phyloP scores from a whole-genome alignment of 129 eudicot species.

The Pittosporum tobira region DNA sequence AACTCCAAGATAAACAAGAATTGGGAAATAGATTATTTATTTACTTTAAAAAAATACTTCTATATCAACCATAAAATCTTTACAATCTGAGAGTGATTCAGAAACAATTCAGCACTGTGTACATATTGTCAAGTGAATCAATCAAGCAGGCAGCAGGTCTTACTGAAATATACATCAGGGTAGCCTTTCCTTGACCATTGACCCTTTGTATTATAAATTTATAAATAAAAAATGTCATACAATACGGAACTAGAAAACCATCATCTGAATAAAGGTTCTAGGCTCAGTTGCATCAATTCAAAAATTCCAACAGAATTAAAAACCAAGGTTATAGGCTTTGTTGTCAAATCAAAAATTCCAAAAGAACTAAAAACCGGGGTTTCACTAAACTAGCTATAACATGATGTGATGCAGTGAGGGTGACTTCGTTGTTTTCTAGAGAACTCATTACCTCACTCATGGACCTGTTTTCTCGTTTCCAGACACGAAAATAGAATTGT shows the following conservation, averaged over 20 bases:
- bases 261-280: too few relatives aligned
- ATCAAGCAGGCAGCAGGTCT: not conserved
- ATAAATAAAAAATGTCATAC: too few relatives aligned
- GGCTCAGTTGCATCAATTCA: too few relatives aligned
- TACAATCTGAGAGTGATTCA: not conserved
- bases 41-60: not conserved
- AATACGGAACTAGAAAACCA: too few relatives aligned
- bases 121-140: not conserved
- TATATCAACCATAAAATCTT: not conserved
- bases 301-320: too few relatives aligned
- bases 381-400: too few relatives aligned
- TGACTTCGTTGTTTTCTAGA: not conserved
- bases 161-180: not conserved
- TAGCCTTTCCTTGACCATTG: not conserved
- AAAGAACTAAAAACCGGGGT: too few relatives aligned
- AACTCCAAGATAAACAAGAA: constrained; percentile 2
- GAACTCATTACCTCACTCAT: constrained; percentile 4
- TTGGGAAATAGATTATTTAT: not conserved
- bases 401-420: too few relatives aligned
- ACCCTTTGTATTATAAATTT: too few relatives aligned
- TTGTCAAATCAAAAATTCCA: too few relatives aligned
- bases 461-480: too few relatives aligned
- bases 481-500: not conserved
- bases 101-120: not conserved
- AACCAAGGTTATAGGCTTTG: too few relatives aligned